phyloP scores from a whole-genome alignment of 208 protist species.

The Leishmania tarentolae region DNA sequence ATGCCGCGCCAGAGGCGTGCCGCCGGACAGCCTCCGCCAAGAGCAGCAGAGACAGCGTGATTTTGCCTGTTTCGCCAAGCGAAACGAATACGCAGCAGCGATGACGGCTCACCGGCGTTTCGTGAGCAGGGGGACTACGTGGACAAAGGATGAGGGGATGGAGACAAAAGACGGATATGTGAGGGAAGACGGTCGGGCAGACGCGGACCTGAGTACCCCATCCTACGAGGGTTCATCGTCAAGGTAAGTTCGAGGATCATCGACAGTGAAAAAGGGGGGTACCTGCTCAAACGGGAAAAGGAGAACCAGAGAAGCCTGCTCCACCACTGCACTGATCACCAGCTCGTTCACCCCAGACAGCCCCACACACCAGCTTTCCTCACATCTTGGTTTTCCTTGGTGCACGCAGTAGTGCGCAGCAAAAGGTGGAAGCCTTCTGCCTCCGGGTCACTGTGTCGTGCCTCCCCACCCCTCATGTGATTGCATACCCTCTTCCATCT shows the following conservation, averaged over 20 bases:
- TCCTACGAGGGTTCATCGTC: not conserved
- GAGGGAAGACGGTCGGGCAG: not conserved
- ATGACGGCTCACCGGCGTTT: not conserved
- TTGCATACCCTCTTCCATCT: not conserved
- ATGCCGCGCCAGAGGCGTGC: not conserved
- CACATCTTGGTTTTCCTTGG: not conserved
- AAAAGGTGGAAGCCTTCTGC: not conserved
- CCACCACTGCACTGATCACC: not conserved
- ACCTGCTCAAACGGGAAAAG: not conserved
- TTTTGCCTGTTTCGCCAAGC: not conserved
- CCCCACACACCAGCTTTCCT: not conserved
- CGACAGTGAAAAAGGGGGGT: not conserved
- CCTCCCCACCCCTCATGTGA: not conserved
- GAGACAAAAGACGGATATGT: not conserved
- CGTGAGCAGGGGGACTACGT: not conserved
- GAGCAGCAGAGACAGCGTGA: not conserved
- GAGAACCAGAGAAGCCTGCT: not conserved
- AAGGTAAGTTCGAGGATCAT: not conserved
- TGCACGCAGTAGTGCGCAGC: not conserved
- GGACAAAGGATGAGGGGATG: not conserved
- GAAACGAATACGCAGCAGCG: not conserved
- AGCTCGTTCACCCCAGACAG: not conserved
- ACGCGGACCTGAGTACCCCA: not conserved
- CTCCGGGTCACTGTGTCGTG: not conserved
- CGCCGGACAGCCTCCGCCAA: not conserved